These are phyloP conservation scores for Nematodospora valgi DNA, from an alignment of 805 yeast genomes.

Conservation along the genomic window DNA sequence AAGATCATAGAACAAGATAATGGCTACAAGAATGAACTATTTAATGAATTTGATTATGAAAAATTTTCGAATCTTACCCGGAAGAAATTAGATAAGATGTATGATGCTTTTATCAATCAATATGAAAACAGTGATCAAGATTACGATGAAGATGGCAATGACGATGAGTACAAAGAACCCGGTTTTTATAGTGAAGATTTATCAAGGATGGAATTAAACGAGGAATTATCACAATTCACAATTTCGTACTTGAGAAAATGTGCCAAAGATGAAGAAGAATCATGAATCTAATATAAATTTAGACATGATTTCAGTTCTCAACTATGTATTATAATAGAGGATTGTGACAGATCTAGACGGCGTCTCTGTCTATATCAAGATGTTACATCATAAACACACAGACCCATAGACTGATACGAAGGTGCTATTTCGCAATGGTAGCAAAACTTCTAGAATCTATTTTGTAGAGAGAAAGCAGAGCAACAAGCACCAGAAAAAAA, in stretches of 20 bases:
- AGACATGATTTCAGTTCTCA: too few species aligned
- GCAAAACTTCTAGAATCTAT: too few species aligned
- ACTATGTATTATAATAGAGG: too few species aligned
- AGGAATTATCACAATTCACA: conserved; percentile 15
- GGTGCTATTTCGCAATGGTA: too few species aligned
- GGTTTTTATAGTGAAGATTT: conserved; percentile 5
- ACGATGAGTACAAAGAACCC: conserved; percentile 8
- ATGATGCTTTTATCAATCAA: conserved; percentile 10
- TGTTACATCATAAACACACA: too few species aligned
- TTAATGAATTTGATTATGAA: conserved; percentile 23
- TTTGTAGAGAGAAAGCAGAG: too few species aligned
- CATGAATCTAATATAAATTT: neutral
- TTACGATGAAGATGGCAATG: conserved; percentile 11
- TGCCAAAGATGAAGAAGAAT: conserved; percentile 2
- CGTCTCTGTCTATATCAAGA: too few species aligned
- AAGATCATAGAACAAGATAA: neutral
- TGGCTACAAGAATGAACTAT: neutral
- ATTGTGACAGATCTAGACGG: too few species aligned
- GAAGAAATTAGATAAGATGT: conserved; percentile 18
- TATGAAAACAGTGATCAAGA: conserved; percentile 5
- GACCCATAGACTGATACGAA: too few species aligned
- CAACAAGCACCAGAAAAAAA: too few species aligned
- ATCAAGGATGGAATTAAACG: conserved; percentile 11
- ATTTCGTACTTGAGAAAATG: conserved; percentile 3
- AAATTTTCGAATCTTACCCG: conserved; percentile 22